Base-by-base conservation (phyloP, 1,139 yeast species). In the Meyerozyma carpophila region DNA sequence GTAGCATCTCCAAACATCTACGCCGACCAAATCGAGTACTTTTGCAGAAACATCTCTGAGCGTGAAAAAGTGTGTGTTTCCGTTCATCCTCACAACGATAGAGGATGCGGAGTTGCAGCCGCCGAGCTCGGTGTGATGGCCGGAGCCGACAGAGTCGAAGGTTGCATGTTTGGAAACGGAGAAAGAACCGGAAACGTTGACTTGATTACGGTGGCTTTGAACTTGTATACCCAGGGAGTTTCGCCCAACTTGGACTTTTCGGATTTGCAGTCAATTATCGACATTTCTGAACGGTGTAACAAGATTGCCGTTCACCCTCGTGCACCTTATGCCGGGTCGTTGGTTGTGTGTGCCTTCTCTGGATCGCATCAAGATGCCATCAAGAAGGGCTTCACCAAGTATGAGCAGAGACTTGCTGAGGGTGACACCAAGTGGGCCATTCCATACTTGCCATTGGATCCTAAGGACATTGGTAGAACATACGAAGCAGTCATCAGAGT, bases 351-450 rank as follows among this genome's bases (percentile, higher is more conserved):
- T 62, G 78, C 78, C 7, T 73, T 73, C 55, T 65, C 73, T 46
- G 78, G 78, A 8, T 70, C 76, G 11, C 78, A 73, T 51, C 78
- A 73, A 54, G 78, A 73, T 56, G 78, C 78, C 16, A 73, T 73
- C 55, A 73, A 73, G 56, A 73, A 73, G 57, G 78, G 78, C 2
- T 73, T 73, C 56, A 48, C 54, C 34, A 56, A 57, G 47, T 57
- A 64, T 47, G 65, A 60, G 43, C 52, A 61, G 44, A 55, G 61
- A 46, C 44, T 49, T 36, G 55, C 56, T 3, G 44, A 55, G 39
- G 61, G 59, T 20, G 55, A 58, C 40, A 55, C 52, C 25, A 56
- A 57, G 40, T 73, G 78, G 78, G 58, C 62, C 40, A 62, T 73
- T 44, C 78, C 78, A 29, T 73, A 73, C 59, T 67, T 73, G 51